phyloP scores from a whole-genome alignment of 2,329 filamentous ascomycete genomes.

The Penicillium vulpinum region DNA sequence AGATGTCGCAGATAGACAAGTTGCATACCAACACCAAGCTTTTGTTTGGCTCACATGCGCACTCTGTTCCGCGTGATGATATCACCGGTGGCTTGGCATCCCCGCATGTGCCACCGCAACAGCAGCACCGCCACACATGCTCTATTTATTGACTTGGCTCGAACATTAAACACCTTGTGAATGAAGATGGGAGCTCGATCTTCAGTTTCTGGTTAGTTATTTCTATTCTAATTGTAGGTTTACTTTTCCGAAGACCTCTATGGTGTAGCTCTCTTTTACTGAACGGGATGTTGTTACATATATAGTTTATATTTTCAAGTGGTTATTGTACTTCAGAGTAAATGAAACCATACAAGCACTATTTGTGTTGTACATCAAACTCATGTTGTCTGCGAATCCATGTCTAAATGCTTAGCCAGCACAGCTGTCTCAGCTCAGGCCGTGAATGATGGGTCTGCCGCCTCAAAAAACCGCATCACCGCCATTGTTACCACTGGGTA shows the following conservation, averaged over 20 bases:
- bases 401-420: too few species aligned
- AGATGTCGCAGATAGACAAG: background rate
- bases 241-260: rapidly evolving
- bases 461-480: constrained; percentile 50
- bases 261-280: background rate
- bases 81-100: constrained; percentile 22
- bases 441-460: constrained; percentile 13
- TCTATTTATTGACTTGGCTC: background rate
- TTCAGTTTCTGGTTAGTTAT: background rate
- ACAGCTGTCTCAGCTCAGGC: background rate
- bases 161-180: background rate
- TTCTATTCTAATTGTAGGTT: background rate
- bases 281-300: too few species aligned
- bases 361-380: background rate
- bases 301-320: background rate
- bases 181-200: background rate
- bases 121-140: background rate
- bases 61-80: constrained; percentile 15
- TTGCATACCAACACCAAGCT: background rate
- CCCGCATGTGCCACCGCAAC: constrained; percentile 13
- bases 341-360: background rate
- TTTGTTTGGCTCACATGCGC: background rate
- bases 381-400: background rate
- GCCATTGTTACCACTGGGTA: constrained; percentile 57
- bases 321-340: background rate